Base-by-base conservation (phyloP, 345 rosid species). In the Eucalyptus fibrosa region DNA sequence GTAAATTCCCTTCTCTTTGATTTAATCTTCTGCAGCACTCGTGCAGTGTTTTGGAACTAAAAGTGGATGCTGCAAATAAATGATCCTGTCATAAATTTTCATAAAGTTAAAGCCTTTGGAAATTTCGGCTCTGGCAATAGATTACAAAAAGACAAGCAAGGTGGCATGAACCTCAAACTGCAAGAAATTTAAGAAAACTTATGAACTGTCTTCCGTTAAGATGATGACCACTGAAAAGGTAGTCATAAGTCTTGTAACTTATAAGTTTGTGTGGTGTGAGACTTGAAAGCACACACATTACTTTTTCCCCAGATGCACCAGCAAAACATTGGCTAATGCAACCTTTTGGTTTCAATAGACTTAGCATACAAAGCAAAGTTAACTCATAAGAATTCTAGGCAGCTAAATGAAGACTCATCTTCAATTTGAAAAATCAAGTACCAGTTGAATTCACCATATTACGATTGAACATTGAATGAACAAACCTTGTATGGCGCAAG, bases 401-500 rank as follows among this genome's bases (percentile, higher is more conserved):
- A 77, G 45, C 85, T 7, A 37, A 16, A 77, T 40, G 85, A 77
- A 77, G 85, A 77, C 24, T 77, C 17, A 1, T 77, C 85, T 12
- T 7, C 47, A 77, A 40, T 86, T 34, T 34, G 23, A 50, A 86
- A 6, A 50, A 86, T 53, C 67, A 12, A 59, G 62, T 32, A 53
- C 88, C 62, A 53, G 67, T 26, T 86, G 88, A 59, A 77, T 77
- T 77, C 30, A 77, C 19, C 77, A 42, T 42, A 55, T 32, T 32
- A 65, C 2, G 11, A 15, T 12, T 60, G 26, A 5, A 49, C 37
- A 30, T 21, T 77, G 85, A 77, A 77, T 77, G 85, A 17, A 47
- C 49, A 56, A 93, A 97, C 99, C 99, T 98, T 98, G 95, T 97
- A 97, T n/a, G 99, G 98, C 44, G 99, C 98, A 88, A 98, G 98